Base-by-base conservation (phyloP, 2,329 filamentous ascomycete species). In the Ilyonectria destructans region DNA sequence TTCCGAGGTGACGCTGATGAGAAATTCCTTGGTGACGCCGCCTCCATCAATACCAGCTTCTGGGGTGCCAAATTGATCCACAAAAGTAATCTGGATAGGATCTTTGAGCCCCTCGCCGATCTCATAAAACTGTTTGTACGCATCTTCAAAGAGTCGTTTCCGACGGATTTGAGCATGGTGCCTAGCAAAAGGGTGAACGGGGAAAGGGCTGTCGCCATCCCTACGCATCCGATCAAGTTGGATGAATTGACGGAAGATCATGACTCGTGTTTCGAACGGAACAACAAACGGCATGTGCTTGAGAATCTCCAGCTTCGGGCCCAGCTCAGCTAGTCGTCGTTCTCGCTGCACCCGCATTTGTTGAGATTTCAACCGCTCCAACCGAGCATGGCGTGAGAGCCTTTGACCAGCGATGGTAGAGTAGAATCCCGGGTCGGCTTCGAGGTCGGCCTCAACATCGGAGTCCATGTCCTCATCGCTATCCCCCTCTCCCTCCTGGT, bases 281-380 rank as follows among this genome's bases (percentile, higher is more conserved):
- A 99, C 96, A 72, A 96, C 93, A 79, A 98, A 99, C 0, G 96
- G 96, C 91, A 99, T 97, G 76, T 98, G 97, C 73, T 96, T 92
- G 58, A 99, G 82, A 6, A 99, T 93, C 77, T 98, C 95, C 10
- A 98, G 85, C 73, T 96, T 92, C 1, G 96, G 96, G 0, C 93
- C 94, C 68, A 97, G 90, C 15, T 92, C 88, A 55, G 95, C 93
- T 26, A 97, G 83, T 68, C 93, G 89, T 71, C 93, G 90, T 72
- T 91, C 90, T 43, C 91, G 87, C 49, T 91, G 90, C 7, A 88
- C 86, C 76, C 90, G 90, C 70, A 90, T 88, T 75, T 94, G 90
- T 71, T 90, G 88, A 45, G 86, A 85, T 71, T 89, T 88, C 51
- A 92, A 80, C 62, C 85, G 84, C 77, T 95, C 92, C 21, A 91